Base-by-base conservation (phyloP, 257 asterid genomes). In the Nyctanthes arbortristis region DNA sequence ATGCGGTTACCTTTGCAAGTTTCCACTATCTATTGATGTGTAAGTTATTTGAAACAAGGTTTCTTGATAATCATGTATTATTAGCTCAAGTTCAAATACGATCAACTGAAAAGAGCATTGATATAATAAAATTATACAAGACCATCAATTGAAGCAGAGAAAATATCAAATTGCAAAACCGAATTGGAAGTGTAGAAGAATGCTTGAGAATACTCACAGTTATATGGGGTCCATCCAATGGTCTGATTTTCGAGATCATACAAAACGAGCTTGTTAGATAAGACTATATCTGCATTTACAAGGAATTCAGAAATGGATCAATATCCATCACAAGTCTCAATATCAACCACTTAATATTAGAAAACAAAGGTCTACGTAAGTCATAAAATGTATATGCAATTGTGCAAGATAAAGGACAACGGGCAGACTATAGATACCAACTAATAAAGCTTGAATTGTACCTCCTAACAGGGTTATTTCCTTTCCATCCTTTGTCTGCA, bases 211-310 rank as follows among this genome's bases (percentile, higher is more conserved):
- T 18, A 81, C 95, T 85, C 81, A 88, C 98, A 92, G 77, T 90
- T 84, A 67, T 92, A 77, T 14, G 66, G 68, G 11, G 96, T 73
- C 96, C 97, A 90, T 66, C 98, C 98, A 65, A 92, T 78, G 34
- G 90, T 90, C 71, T 79, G 84, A 49, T 90, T 90, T 69, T 86
- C 97, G 37, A 92, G 84, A 77, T 92, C 96, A 61, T 90, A 92
- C 49, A 87, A 20, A 6, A 92, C 80, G 36, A 92, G 91, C 80
- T 92, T 92, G 79, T 90, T 89, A 0, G 91, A 61, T 34, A 92
- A 63, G 31, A 77, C 81, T n/a, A 88, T 73, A 76, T 90, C 95
- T 88, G 88, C 80, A 69, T 36, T 47, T 47, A 40, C 1, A 55
- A 33, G 6, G 16, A 62, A 74, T 7, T 18, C 22, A 16, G 25